These are phyloP conservation scores for Isatis tinctoria DNA, from an alignment of 345 rosid genomes.

Conservation along the genomic window DNA sequence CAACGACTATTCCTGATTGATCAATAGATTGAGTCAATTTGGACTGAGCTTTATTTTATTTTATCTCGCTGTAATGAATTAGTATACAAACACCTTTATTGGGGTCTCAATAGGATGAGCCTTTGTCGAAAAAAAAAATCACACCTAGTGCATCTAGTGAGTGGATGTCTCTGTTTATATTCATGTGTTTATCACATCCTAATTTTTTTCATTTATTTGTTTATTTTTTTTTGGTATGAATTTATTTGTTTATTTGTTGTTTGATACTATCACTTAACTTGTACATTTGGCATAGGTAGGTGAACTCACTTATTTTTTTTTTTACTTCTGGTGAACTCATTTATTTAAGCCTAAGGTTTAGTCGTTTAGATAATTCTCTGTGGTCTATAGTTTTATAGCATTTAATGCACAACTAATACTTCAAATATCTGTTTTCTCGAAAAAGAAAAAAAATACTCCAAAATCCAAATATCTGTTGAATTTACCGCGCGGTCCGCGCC, in stretches of 20 bases:
- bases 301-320: slow-evolving; percentile 25
- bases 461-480: slow-evolving; percentile 7
- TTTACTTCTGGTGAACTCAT: slow-evolving; percentile 30
- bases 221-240: no score
- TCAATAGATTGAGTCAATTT: no score
- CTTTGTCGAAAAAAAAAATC: no score
- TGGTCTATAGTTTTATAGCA: slow-evolving; percentile 3
- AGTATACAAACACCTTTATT: no score
- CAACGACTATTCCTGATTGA: no score
- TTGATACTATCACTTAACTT: background rate
- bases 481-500: background rate
- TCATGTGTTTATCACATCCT: background rate
- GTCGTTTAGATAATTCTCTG: background rate
- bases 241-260: background rate
- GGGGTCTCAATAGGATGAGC: no score
- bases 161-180: background rate
- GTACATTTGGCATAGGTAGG: slow-evolving; percentile 16
- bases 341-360: slow-evolving; percentile 5
- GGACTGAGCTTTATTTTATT: no score
- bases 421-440: background rate
- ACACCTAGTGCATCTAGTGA: background rate
- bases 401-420: slow-evolving; percentile 14
- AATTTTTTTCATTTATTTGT: no score
- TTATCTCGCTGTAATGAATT: no score
- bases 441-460: background rate